Percentiles rank a stretch among this genome's conserved stretches.
These are phyloP conservation scores for Eimeria falciformis DNA, from an alignment of 169 alveolate genomes.

Conservation along the genomic window DNA sequence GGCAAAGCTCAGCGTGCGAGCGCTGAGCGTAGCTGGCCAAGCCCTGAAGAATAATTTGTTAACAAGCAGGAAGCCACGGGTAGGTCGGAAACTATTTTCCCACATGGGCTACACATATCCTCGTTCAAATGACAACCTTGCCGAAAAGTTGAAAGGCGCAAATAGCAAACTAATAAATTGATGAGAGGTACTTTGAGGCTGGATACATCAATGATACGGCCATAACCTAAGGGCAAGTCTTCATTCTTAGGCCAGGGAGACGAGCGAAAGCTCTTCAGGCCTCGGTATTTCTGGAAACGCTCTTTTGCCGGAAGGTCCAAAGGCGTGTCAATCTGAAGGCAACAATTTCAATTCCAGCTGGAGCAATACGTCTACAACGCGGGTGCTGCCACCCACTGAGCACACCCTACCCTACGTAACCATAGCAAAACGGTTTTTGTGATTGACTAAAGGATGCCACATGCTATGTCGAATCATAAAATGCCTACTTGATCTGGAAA, in stretches of 20 bases:
- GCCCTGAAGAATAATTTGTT: slow-evolving; percentile 18
- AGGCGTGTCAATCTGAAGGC: slow-evolving; percentile 77
- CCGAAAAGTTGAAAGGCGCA: neutral
- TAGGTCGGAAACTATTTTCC: neutral
- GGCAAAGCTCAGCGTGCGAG: slow-evolving; percentile 62
- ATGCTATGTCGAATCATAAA: neutral
- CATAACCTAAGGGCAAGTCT: slow-evolving; percentile 82
- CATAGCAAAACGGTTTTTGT: no score
- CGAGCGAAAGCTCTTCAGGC: slow-evolving; percentile 83
- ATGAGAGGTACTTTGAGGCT: slow-evolving; percentile 62
- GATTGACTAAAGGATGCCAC: no score
- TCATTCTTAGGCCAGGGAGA: slow-evolving; percentile 84
- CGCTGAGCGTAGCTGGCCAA: slow-evolving; percentile 49
- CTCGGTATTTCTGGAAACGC: slow-evolving; percentile 84
- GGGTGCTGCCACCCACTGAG: no score
- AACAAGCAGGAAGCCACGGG: neutral
- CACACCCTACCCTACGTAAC: no score
- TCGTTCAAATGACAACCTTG: no score
- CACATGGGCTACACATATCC: no score
- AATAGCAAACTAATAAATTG: neutral
- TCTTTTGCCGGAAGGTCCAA: slow-evolving; percentile 74
- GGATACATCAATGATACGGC: slow-evolving; percentile 80
- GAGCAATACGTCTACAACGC: no score
- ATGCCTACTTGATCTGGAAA: slow-evolving; percentile 57
- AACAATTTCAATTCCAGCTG: neutral